Conservation (phyloP, 2,329 filamentous ascomycete species). For the Arthroderma uncinatum region DNA sequence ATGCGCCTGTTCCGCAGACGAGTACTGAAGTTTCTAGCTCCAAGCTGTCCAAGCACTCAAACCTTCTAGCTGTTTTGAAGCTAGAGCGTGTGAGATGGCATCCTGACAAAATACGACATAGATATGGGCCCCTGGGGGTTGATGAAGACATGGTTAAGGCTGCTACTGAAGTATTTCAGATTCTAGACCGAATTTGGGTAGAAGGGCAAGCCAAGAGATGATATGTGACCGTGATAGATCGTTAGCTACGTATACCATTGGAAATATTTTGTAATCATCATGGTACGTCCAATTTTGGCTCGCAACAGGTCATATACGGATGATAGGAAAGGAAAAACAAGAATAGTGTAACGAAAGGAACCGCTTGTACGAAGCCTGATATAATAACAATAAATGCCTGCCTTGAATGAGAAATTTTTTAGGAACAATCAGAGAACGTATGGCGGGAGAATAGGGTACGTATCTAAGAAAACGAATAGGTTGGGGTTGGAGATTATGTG, state of each 20-base stretch:
- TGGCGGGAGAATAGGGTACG: background rate
- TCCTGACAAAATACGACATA: slow-evolving; percentile 93
- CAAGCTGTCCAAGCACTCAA: slow-evolving; percentile 16
- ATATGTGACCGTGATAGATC: background rate
- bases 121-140: slow-evolving; percentile 58
- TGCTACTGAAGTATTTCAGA: slow-evolving; percentile 85
- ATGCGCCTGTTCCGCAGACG: slow-evolving; percentile 30
- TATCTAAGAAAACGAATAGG: background rate
- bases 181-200: slow-evolving; percentile 70
- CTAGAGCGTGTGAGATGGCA: slow-evolving; percentile 88
- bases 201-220: slow-evolving; percentile 37
- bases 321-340: background rate
- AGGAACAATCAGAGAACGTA: background rate
- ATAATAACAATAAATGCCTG: slow-evolving; percentile 2
- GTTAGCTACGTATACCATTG: too few relatives aligned
- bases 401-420: background rate
- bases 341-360: background rate
- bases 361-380: slow-evolving; percentile 1
- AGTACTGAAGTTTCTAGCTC: background rate
- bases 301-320: background rate
- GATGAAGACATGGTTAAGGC: slow-evolving; percentile 61
- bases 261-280: too few relatives aligned
- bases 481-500: background rate
- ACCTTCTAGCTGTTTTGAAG: slow-evolving; percentile 52
- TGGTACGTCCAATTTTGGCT: background rate